phyloP scores from a whole-genome alignment of 2,329 filamentous ascomycete species.

The Tolypocladium inflatum region DNA sequence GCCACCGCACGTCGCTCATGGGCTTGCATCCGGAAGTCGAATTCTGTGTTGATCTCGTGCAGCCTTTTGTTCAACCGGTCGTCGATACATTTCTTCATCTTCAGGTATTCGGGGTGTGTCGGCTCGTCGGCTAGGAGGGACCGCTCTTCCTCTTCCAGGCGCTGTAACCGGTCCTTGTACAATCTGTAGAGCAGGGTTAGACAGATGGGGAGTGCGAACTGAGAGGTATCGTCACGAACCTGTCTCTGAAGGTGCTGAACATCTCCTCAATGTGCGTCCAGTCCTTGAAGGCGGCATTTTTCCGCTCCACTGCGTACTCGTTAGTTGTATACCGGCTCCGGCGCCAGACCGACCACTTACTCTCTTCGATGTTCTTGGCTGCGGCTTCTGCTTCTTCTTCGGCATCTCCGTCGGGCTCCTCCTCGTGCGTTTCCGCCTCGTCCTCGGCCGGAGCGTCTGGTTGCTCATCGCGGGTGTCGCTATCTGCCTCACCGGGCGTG shows the following conservation, averaged over 20 bases:
- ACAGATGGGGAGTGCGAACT: neutral
- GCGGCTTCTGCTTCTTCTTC: conserved; percentile 51
- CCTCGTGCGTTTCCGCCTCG: conserved; percentile 37
- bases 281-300: conserved; percentile 70
- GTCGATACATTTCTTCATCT: conserved; percentile 81
- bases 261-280: conserved; percentile 76
- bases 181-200: conserved; percentile 43
- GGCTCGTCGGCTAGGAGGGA: conserved; percentile 49
- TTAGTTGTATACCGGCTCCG: conserved; percentile 9
- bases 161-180: conserved; percentile 78
- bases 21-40: conserved; percentile 63
- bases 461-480: conserved; percentile 21
- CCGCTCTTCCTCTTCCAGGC: conserved; percentile 62
- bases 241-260: conserved; percentile 77
- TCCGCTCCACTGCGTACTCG: conserved; percentile 54
- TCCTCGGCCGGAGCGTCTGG: conserved; percentile 25
- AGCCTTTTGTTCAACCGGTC: conserved; percentile 74
- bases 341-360: conserved; percentile 29
- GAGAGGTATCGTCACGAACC: conserved; percentile 37
- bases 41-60: conserved; percentile 62
- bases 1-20: conserved; percentile 69
- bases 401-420: conserved; percentile 45
- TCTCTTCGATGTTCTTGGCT: conserved; percentile 55
- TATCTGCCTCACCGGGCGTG: conserved; percentile 19
- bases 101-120: conserved; percentile 86